phyloP scores from a whole-genome alignment of 202 grass and related monocot species.

The Setaria italica region DNA sequence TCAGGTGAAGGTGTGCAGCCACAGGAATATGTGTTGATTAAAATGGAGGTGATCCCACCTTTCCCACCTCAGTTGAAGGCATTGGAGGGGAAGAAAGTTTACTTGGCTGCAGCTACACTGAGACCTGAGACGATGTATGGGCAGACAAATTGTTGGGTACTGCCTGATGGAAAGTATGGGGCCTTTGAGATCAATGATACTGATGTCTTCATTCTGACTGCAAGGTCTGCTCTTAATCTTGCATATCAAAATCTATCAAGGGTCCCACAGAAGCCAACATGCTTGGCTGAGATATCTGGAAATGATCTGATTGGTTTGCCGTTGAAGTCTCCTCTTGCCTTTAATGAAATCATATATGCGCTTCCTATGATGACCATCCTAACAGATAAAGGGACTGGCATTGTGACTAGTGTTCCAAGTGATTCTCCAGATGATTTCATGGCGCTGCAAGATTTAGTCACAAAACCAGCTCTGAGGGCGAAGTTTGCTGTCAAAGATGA shows the following conservation, averaged over 20 bases:
- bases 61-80: conserved; percentile 77
- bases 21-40: conserved; percentile 88
- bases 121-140: conserved; percentile 94
- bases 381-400: conserved; percentile 86
- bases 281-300: conserved; percentile 70
- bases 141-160: conserved; percentile 90
- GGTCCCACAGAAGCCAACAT: conserved; percentile 70
- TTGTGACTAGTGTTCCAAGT: conserved; percentile 94
- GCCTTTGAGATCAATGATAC: conserved; percentile 91
- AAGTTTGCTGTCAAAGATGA: conserved; percentile 85
- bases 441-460: conserved; percentile 76
- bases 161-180: conserved; percentile 85
- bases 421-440: conserved; percentile 93
- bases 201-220: conserved; percentile 83
- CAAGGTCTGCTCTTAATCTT: conserved; percentile 80
- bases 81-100: conserved; percentile 80
- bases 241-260: conserved; percentile 79
- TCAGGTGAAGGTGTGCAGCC: conserved; percentile 84
- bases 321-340: conserved; percentile 72
- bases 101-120: conserved; percentile 80
- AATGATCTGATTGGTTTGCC: conserved; percentile 85
- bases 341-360: conserved; percentile 75
- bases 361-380: conserved; percentile 93
- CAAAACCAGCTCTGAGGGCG: conserved; percentile 74
- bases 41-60: conserved; percentile 83